These are phyloP conservation scores for Lactarius hatsudake DNA, from an alignment of 768 basidiomycete species.

Conservation along the genomic window DNA sequence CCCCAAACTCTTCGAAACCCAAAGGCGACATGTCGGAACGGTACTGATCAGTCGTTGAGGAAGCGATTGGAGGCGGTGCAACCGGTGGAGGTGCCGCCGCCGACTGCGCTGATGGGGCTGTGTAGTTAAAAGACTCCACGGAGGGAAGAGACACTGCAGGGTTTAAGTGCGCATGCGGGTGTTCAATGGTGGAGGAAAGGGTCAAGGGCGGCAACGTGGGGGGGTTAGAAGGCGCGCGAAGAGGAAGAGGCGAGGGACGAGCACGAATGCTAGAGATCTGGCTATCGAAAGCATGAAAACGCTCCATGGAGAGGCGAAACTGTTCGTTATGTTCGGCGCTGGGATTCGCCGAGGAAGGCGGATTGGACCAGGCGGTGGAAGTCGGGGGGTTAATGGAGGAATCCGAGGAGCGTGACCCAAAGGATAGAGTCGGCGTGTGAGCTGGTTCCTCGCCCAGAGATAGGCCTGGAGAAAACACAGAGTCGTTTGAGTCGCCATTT, in stretches of 20 bases:
- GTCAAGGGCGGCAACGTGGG: constrained; percentile 26
- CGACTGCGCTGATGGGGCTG: background rate
- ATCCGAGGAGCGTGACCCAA: constrained; percentile 11
- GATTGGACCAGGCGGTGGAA: constrained; percentile 10
- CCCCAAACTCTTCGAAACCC: constrained; percentile 19
- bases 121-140: constrained; percentile 14
- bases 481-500: constrained; percentile 3
- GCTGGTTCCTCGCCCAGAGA: constrained; percentile 5
- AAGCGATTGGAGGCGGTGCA: constrained; percentile 3
- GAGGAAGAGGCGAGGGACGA: constrained; percentile 20
- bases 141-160: constrained; percentile 17
- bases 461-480: constrained; percentile 4
- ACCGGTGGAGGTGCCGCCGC: constrained; percentile 2
- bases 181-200: constrained; percentile 20
- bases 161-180: constrained; percentile 8
- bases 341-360: constrained; percentile 6
- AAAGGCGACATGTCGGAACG: constrained; percentile 10
- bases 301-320: constrained; percentile 28
- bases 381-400: constrained; percentile 5
- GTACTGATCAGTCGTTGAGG: constrained; percentile 11
- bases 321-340: constrained; percentile 22
- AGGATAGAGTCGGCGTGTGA: constrained; percentile 7
- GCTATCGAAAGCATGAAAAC: constrained; percentile 28
- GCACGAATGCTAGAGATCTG: constrained; percentile 27
- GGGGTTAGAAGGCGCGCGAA: constrained; percentile 11